A percentile compares a stretch with the other conserved stretches of the same genome.
phyloP scores from a whole-genome alignment of 1,284 basidiomycete species.

The Rhodotorula sp. region DNA sequence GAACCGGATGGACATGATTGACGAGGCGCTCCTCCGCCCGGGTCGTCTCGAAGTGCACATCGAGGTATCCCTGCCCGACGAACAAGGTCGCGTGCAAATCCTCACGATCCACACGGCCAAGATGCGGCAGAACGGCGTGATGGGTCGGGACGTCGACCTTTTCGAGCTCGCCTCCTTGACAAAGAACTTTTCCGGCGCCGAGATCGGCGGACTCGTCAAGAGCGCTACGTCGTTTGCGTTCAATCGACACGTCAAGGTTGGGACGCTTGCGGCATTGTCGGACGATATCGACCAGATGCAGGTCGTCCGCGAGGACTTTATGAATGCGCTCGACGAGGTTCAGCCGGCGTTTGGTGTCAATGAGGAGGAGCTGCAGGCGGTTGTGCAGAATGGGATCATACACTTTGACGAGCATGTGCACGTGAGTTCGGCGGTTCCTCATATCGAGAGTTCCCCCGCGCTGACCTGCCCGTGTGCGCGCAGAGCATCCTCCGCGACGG shows the following conservation, averaged over 20 bases:
- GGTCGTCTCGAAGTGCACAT: constrained; percentile 99
- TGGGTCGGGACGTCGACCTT: constrained; percentile 85
- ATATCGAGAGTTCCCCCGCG: constrained; percentile 65
- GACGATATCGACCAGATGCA: constrained; percentile 92
- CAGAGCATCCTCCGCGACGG: constrained; percentile 87
- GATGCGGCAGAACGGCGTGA: constrained; percentile 88
- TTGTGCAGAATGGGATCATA: constrained; percentile 96
- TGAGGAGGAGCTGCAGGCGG: constrained; percentile 91
- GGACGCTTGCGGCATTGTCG: constrained; percentile 92
- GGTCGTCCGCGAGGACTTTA: constrained; percentile 84
- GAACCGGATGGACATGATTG: constrained; percentile 98
- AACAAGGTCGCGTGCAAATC: constrained; percentile 88
- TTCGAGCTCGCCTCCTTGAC: constrained; percentile 77
- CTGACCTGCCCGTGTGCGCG: constrained; percentile 41
- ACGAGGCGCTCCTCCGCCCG: constrained; percentile 93
- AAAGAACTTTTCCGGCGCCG: constrained; percentile 98
- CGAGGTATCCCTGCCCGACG: constrained; percentile 97
- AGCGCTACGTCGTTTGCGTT: constrained; percentile 98
- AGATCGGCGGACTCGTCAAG: constrained; percentile 94
- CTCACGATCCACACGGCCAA: constrained; percentile 92
- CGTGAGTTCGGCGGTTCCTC: constrained; percentile 58
- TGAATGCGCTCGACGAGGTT: constrained; percentile 90
- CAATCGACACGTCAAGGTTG: constrained; percentile 95
- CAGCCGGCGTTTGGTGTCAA: constrained; percentile 96
- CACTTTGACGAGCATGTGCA: constrained; percentile 75